Evolutionary conservation across 371 early-diverging fungal species (phyloP).

Genomic region (Apophysomyces variabilis): DNA sequence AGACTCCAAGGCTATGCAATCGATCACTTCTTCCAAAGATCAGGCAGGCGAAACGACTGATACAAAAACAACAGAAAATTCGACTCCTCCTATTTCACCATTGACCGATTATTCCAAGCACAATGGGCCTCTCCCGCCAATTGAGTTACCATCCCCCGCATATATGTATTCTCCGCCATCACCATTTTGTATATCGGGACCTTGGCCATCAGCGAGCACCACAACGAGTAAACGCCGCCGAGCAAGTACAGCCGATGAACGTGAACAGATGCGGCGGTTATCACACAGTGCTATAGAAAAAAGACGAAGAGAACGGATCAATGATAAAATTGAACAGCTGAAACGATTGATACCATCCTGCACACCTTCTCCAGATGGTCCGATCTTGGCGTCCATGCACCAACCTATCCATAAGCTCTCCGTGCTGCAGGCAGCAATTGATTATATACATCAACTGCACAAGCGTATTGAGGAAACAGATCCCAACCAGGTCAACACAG

Average conservation of each 20-base stretch:
- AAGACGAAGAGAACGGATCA: slow-evolving; percentile 76
- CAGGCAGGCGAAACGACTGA: neutral
- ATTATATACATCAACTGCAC: slow-evolving; percentile 59
- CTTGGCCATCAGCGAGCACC: slow-evolving; percentile 2
- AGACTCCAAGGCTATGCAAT: neutral
- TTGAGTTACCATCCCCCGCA: neutral
- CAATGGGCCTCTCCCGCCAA: neutral
- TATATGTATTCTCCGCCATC: slow-evolving; percentile 6
- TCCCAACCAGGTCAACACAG: neutral
- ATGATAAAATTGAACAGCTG: slow-evolving; percentile 63
- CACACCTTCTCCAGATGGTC: slow-evolving; percentile 46
- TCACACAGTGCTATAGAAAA: slow-evolving; percentile 82
- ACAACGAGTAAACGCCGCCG: slow-evolving; percentile 8
- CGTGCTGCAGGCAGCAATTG: slow-evolving; percentile 75
- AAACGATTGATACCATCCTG: slow-evolving; percentile 59
- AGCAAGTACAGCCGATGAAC: slow-evolving; percentile 37
- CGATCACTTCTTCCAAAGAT: neutral
- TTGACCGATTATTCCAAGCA: neutral
- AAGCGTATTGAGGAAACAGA: neutral
- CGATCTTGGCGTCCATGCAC: slow-evolving; percentile 29
- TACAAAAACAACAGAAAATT: neutral
- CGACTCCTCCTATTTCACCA: slow-evolving; percentile 6
- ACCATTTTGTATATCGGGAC: neutral
- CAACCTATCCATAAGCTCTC: slow-evolving; percentile 64
- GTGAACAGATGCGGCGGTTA: slow-evolving; percentile 64